Base-by-base conservation (phyloP, 805 yeast species). In the Martiniozyma abietophila region DNA sequence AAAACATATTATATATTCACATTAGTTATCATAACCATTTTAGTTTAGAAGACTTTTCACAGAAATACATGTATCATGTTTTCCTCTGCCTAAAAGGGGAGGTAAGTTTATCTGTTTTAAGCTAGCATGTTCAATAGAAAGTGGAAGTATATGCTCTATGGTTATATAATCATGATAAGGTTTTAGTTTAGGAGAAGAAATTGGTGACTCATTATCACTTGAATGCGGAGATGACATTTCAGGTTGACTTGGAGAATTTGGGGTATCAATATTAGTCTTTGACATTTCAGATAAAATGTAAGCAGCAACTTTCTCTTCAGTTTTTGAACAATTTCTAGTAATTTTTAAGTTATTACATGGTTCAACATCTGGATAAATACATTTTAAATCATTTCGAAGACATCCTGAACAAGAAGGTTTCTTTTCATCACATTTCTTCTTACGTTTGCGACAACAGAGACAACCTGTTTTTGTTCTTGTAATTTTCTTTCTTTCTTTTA, bases 401-500 rank as follows among this genome's bases (percentile, higher is more conserved):
- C 64, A 59, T 7, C 62, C 64, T 0, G 60, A 49, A 36, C 64
- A 59, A 5, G 49, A 45, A 4, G 62, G 62, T 36, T 47, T 49
- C 20, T 43, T 34, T 37, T 58, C 62, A 35, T 58, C 59, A 39
- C 64, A 59, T 46, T 59, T 59, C 59, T 58, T 59, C 56, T 58
- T 58, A 32, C 64, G 45, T 30, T 42, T 50, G 17, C 64, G 54
- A 33, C 64, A 59, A 34, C 62, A 58, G 40, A 54, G 54, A 36
- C 64, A 59, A 3, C 64, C 64, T 2, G 62, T 58, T 33, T 58
- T 59, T 3, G 61, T 56, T 35, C 62, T 48, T 6, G 58, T 53
- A 18, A 57, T 57, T 39, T 57, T 57, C 38, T 45, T 46, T 32
- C 48, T 45, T 23, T 42, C 36, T 12, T 42, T 42, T 5, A 18